Base-by-base conservation (phyloP, 225 moss, liverwort and hornwort genomes). In the Sphagnum contortum region DNA sequence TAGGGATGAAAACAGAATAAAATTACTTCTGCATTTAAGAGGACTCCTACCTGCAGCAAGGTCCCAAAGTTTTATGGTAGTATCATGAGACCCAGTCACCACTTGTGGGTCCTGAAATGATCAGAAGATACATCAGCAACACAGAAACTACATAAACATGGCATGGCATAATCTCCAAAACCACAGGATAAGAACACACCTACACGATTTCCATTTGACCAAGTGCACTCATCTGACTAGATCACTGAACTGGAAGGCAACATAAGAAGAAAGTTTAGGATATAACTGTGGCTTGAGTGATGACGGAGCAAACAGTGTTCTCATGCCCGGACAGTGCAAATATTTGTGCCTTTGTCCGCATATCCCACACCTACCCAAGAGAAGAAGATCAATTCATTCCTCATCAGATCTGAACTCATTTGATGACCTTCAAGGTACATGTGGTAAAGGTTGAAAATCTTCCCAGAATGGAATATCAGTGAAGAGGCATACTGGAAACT, bases 21-120 rank as follows among this genome's bases (percentile, higher is more conserved):
- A 29, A 29, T 29, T 29, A 29, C 29, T 29, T 29, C 29, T 29
- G 29, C 29, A 29, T 29, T 29, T 29, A 1, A 29, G 0, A 29
- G 29, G 29, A 29, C 29, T 29, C 29, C 29, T 75, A 95, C 95
- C 95, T 67, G 90, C 96, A 66, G 89, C 96, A 65, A 92, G 88
- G 68, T 98, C 96, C 96, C 96, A 98, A n/a, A 98, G 85, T 71
- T 98, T 98, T 73, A 98, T 92, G 48, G 96, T 98, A 47, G 96
- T 92, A 71, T 98, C 96, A 65, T 98, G 96, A 61, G 96, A 98
- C 60, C 92, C 92, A 52, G 96, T 98, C 48, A 98, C 96, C 72
- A 98, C 89, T 82, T 98, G 96, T 65, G 96, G 96, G 57, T 98
- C 96, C 95, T 96, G 85, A 63, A 51, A 74, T 62, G 12, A 48